Evolutionary conservation across 2,329 filamentous ascomycete species (phyloP).

Genomic region (Tolypocladium guangdongense): DNA sequence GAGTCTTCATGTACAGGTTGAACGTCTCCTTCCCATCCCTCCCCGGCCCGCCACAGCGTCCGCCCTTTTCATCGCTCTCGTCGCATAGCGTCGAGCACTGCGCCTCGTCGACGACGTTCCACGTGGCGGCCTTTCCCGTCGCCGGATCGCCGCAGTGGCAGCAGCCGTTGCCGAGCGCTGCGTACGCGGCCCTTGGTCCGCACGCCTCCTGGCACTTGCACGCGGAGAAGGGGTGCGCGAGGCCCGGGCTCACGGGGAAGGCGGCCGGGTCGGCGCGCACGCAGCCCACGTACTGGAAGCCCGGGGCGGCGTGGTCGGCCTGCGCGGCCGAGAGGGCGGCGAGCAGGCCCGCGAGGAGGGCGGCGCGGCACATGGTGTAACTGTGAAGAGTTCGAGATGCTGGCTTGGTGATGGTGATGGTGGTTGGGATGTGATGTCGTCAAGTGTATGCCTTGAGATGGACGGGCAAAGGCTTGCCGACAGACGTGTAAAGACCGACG

Average conservation of each 20-base stretch:
- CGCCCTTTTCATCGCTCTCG: slow-evolving; percentile 5
- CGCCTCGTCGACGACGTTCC: slow-evolving; percentile 8
- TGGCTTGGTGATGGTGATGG: neutral
- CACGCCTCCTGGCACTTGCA: slow-evolving; percentile 12
- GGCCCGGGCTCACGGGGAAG: slow-evolving; percentile 8
- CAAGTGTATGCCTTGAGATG: no score
- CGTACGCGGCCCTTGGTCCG: slow-evolving; percentile 4
- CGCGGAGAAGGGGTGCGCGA: slow-evolving; percentile 8
- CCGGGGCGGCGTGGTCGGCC: slow-evolving; percentile 5
- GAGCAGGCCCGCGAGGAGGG: slow-evolving; percentile 12
- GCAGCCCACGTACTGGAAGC: slow-evolving; percentile 18
- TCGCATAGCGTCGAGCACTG: slow-evolving; percentile 12
- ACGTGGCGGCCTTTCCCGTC: slow-evolving; percentile 1
- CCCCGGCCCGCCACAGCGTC: slow-evolving; percentile 14
- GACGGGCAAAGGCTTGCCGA: no score
- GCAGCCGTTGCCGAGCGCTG: slow-evolving; percentile 10
- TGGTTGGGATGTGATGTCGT: no score
- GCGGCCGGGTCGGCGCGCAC: slow-evolving; percentile 7
- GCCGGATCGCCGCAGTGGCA: slow-evolving; percentile 12
- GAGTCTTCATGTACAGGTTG: slow-evolving; percentile 6
- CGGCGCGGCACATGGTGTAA: slow-evolving; percentile 7
- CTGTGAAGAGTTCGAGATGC: no score
- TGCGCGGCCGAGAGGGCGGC: slow-evolving; percentile 12
- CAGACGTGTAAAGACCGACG: neutral
- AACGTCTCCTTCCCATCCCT: slow-evolving; percentile 4